A percentile compares a stretch with the other conserved stretches of the same genome.
phyloP scores from a whole-genome alignment of 306 rosid species.

The Aeschynomene evenia region DNA sequence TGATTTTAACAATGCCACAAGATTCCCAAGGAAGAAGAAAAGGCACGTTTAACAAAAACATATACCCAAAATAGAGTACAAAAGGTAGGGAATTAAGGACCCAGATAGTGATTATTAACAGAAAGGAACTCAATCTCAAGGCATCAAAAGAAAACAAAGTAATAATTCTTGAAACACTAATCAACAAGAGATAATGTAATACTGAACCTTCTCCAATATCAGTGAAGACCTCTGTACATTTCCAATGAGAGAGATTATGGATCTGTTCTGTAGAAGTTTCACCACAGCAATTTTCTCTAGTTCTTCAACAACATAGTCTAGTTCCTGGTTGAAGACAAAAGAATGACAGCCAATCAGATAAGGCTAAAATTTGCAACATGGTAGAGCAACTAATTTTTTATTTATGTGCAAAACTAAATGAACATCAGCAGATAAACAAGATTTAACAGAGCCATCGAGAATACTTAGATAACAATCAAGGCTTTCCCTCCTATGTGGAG shows the following conservation, averaged over 20 bases:
- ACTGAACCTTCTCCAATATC: conserved; percentile 83
- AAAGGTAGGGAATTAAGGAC: conserved; percentile 4
- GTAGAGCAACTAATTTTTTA: conserved; percentile 4
- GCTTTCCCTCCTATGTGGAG: neutral
- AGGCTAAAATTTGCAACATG: neutral
- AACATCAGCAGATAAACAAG: neutral
- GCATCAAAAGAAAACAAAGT: neutral
- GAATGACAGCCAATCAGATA: conserved; percentile 23
- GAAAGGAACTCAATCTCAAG: conserved; percentile 16
- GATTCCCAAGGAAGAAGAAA: neutral
- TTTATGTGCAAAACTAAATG: conserved; percentile 1
- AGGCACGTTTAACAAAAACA: conserved; percentile 20
- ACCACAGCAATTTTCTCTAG: conserved; percentile 92
- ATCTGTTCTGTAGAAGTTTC: conserved; percentile 83
- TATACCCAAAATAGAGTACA: neutral
- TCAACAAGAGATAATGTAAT: conserved; percentile 12
- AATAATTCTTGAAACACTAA: conserved; percentile 7
- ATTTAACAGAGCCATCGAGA: neutral
- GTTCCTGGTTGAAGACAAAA: conserved; percentile 63
- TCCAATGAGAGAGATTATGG: conserved; percentile 95
- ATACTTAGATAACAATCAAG: neutral
- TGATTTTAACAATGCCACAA: neutral
- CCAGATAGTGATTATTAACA: neutral
- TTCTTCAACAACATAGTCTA: conserved; percentile 89
- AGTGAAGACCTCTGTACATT: conserved; percentile 88